Base-by-base conservation (phyloP, 148 eudicot species). In the Persicaria maculosa region DNA sequence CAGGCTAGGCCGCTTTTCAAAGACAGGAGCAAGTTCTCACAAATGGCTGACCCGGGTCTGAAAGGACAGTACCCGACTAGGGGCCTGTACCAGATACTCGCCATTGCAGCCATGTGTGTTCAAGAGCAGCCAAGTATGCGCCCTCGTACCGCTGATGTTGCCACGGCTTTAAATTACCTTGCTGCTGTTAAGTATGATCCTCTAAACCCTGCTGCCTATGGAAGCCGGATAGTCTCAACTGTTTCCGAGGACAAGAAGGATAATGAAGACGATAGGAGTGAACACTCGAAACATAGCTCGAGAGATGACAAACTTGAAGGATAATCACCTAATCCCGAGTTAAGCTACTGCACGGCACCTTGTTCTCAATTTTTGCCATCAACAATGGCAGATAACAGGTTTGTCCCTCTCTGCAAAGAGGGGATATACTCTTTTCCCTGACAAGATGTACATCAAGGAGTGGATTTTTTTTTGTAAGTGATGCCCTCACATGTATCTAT, bases 101-200 rank as follows among this genome's bases (percentile, higher is more conserved):
- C 15, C 72, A 69, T n/a, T 44, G 72, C 47, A 44, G 20, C 25
- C 72, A n/a, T 69, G 50, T 69, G 68, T 25, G 68, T 62, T 25
- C 68, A 62, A 2, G 68, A 62, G 44, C 44, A 62, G 16, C 68
- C 68, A 62, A 16, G 2, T 4, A 1, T 25, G 44, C 11, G 68
- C 16, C 68, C 44, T 11, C 43, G 25, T 10, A 36, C 19, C 19
- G 65, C 65, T 20, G 65, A 58, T 3, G 65, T 58, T 3, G 65
- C 22, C 7, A 58, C 65, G 0, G 65, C 65, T 8, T 7, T 58
- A 22, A 58, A 58, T 9, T 58, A 58, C 40, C 65, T 58, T 58
- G 65, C 65, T 20, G 36, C 65, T 1, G 36, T 19, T 14, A 58
- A 58, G 65, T 58, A 58, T 58, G 44, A 61, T 31, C 68, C 68